Evolutionary conservation across 805 yeast species (phyloP), one percentile per base, ranked within the genome.

Genomic region (Danielia reshetovae): DNA sequence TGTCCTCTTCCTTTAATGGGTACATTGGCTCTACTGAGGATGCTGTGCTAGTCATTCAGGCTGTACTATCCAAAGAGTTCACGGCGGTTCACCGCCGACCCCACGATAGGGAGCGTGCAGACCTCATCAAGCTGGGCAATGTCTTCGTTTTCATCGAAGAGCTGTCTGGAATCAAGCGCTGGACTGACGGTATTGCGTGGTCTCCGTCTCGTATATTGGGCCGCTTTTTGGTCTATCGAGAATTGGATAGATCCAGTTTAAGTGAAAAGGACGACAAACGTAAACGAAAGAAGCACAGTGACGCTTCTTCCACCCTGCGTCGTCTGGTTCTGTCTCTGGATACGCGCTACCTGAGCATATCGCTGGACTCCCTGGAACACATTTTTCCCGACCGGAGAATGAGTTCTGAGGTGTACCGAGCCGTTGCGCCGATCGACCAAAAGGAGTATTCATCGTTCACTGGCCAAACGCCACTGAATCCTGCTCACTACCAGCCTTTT

Each of bases 141-240:
- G 79, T 87, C 1, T 88, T 89, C 59, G 86, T 90, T 1, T 88
- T 89, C 52, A 75, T 82, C 30, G 96, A 89, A 57, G 86, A 83
- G 46, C 66, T 74, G 9, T 79, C 89, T 0, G 88, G 90, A 3
- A 88, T 89, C 40, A 85, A 84, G 54, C 70, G 97, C 39, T 89
- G 97, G 97, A 89, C 97, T 1, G 97, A 89, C 52, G 96, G 96
- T n/a, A 75, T 85, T 10, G 69, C 89, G 10, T 89, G 97, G 97
- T 79, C 89, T 2, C 96, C 97, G 0, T 82, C 94, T 2, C 68
- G 97, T 31, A 87, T 89, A 25, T 68, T 87, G 18, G 95, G 95
- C 5, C 70, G 93, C 39, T 89, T 89, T 49, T 64, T 89, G 22
- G 80, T 89, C 8, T 89, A 89, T 57, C 74, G 95, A 18, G 94